Base-by-base conservation (phyloP, 2,329 filamentous ascomycete species). In the Aspergillus tanneri region DNA sequence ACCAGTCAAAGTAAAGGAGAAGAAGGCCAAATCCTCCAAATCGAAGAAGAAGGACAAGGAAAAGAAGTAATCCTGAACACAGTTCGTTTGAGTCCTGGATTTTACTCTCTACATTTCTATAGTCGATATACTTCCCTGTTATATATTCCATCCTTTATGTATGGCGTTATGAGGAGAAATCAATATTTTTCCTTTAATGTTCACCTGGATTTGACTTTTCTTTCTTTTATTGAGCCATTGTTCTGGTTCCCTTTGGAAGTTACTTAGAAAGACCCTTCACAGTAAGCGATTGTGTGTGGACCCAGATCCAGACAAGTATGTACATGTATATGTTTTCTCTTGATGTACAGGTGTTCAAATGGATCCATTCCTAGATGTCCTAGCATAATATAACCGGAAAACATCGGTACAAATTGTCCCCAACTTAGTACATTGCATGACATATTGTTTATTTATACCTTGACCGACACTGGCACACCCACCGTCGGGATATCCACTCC, bases 401-500 rank as follows among this genome's bases (percentile, higher is more conserved):
- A n/a, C n/a, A n/a, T n/a, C n/a, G n/a, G n/a, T 18, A 19, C 24
- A 23, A 21, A 30, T 22, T 0, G 19, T 9, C 23, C n/a, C n/a
- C n/a, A n/a, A n/a, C n/a, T n/a, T n/a, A n/a, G n/a, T n/a, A n/a
- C n/a, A n/a, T n/a, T n/a, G n/a, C n/a, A n/a, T n/a, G n/a, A n/a
- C n/a, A n/a, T 19, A 3, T 24, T 16, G 28, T 4, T 8, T 22
- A 23, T 14, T 14, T 38, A 44, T 27, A 62, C 56, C 36, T 50
- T 56, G 23, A 63, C 50, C 34, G 30, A 18, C 36, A 52, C 43
- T 7, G 57, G 63, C 44, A 69, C 47, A 42, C 53, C 61, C n/a
- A 70, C 54, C 44, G 52, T 49, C 56, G 75, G 58, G 27, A 74
- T 56, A 67, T 77, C 73, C 39, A 70, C 57, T 3, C 72, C 73